Base-by-base conservation (phyloP, 129 eudicot genomes). In the Glebionis coronaria region DNA sequence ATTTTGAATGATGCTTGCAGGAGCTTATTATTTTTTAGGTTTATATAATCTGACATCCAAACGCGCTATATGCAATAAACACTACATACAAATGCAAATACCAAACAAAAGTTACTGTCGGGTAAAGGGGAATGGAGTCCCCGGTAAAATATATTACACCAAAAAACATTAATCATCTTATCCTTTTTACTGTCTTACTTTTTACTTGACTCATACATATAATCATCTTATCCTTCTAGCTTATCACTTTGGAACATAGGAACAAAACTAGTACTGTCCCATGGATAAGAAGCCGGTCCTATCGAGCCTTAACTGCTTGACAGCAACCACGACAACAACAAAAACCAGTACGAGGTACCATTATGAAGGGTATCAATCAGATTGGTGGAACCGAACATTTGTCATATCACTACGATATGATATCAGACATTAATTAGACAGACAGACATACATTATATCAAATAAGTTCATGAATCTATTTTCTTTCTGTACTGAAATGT, bases 281-380 rank as follows among this genome's bases (percentile, higher is more conserved):
- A 2, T 10, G 49, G 27, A 65, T 46, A 44, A 5, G 67, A 35
- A 42, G 57, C 13, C 56, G 12, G 69, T 19, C 70, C 9, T 28
- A 65, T 47, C 9, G 14, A 45, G 16, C 12, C 54, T 44, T 44
- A 63, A 11, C 52, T 27, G n/a, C 40, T 60, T 60, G 49, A 35
- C 23, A 60, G 47, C 49, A n/a, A 14, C 54, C 1, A 49, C 54
- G 16, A 49, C 54, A 49, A 53, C 18, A 9, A 31, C 12, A 44
- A 65, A 65, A 47, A 50, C 38, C 16, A 9, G 67, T 65, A 47
- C 70, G 21, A 47, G 38, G 65, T 29, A 6, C 12, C 28, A 35
- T 40, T 61, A 16, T 61, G 14, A 35, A 61, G 2, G 5, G 44
- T 28, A 46, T 15, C 56, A 66, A 50, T 66, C 71, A 31, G 50